Evolutionary conservation across 176 grass and related monocot genomes (phyloP), one percentile per base, ranked within the genome.

Genomic region (Cymbopogon citratus): DNA sequence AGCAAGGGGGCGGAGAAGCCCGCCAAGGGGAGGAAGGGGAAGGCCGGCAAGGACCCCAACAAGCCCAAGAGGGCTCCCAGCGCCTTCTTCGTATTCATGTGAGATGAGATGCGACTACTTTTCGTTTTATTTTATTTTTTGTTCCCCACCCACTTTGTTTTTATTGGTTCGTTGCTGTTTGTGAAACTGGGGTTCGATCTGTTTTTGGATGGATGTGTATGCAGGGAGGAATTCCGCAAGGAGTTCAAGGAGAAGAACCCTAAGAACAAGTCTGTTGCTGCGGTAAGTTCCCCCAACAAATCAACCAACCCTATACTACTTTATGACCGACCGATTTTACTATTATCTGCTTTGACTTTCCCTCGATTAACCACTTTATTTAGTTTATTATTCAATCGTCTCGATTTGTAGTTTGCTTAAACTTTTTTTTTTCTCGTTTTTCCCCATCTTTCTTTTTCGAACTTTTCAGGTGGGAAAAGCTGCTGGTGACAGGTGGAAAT

Each of bases 1-100:
- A 89, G 91, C 40, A 97, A 89, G 86, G 89, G 83, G 0, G 81
- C 84, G 18, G 84, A 86, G 28, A 87, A 86, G 89, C 81, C 88
- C 6, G 72, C 65, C 82, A 87, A 82, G 63, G 68, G 34, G 7
- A 86, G 90, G 82, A 94, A 86, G 76, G 89, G 69, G 1, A 93
- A 93, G 89, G 85, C 89, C 51, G 91, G 41, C 7, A 94, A 94
- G 85, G 94, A 97, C 85, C 91, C 94, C 12, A 91, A 91, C 94
- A 97, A 97, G 80, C 94, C 91, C 19, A 97, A 97, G 91, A 88
- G 91, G 83, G 89, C 91, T 19, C 87, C 94, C 38, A 92, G 87
- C 59, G 94, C 91, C 57, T 97, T 97, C 89, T 97, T 97, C 76
- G 94, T 97, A 0, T 97, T 97, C 85, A 94, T 97, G 94, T 97